Conservation (phyloP, 2,329 filamentous ascomycete genomes). For the Monosporascus sp. region DNA sequence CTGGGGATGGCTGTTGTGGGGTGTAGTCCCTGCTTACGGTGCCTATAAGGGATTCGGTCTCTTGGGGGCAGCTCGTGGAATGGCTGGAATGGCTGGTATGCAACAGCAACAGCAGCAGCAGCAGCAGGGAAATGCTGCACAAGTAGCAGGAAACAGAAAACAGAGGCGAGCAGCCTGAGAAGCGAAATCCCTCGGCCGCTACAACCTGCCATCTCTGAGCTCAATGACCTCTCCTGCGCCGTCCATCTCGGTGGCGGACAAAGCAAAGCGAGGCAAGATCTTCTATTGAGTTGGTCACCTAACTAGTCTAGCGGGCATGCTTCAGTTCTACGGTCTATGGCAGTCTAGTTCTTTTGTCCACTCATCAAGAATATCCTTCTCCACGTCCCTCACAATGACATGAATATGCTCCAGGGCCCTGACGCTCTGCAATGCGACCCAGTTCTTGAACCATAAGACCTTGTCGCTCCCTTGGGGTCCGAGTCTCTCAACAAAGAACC, state of each 20-base stretch:
- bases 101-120: constrained; percentile 29
- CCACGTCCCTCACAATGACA: constrained; percentile 57
- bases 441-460: constrained; percentile 91
- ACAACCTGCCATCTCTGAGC: too few relatives aligned
- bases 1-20: constrained; percentile 58
- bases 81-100: constrained; percentile 49
- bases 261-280: background rate
- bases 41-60: constrained; percentile 49
- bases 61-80: constrained; percentile 47
- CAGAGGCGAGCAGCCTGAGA: constrained; percentile 47
- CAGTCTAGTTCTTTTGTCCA: constrained; percentile 46
- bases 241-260: too few relatives aligned
- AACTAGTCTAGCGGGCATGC: background rate
- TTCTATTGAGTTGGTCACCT: background rate
- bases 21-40: constrained; percentile 50
- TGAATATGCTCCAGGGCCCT: constrained; percentile 87
- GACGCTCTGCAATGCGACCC: constrained; percentile 82
- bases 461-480: constrained; percentile 41
- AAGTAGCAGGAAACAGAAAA: constrained; percentile 44
- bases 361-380: constrained; percentile 43
- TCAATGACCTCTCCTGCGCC: too few relatives aligned
- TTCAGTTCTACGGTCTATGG: constrained; percentile 22
- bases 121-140: constrained; percentile 26
- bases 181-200: background rate
- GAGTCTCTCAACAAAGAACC: constrained; percentile 59